Base-by-base conservation (phyloP, 2,329 filamentous ascomycete genomes). In the Colletotrichum agaves region DNA sequence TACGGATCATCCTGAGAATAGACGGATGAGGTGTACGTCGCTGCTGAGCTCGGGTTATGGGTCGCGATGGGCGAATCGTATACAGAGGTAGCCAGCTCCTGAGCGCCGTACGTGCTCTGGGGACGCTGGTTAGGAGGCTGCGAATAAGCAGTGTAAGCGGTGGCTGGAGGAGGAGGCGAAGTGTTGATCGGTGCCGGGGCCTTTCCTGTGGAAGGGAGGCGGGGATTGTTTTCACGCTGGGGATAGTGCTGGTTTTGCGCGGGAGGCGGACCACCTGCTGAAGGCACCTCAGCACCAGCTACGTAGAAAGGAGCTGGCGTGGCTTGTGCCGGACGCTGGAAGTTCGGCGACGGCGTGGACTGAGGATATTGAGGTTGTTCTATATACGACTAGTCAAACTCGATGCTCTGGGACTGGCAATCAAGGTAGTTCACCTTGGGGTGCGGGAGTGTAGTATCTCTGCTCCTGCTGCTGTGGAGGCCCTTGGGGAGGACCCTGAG, bases 51-150 rank as follows among this genome's bases (percentile, higher is more conserved):
- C 33, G 81, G 80, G 74, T 83, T 84, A 75, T 86, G 83, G 5
- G 83, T 77, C 12, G 84, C 87, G 43, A 92, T 85, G 46, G 91
- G 92, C 3, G 91, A 92, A 77, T 94, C 91, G 74, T 94, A 94
- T 10, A 88, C 88, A 1, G 91, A 92, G 0, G 92, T 93, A 27
- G 91, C 90, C 52, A 95, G 83, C 79, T 95, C 92, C 78, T 94
- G 92, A 0, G 92, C 87, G 31, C 90, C 89, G 72, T 91, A 91
- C 11, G 88, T 91, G 76, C 88, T 91, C 74, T 90, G 87, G 3
- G 89, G 90, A 15, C 86, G 87, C 63, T 87, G 87, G 63, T 75
- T 79, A 66, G 78, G 80, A 61, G 78, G 83, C 76, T 77, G 84
- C 47, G 78, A 74, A 70, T 87, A 87, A 5, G 82, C 76, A 41